Evolutionary conservation across 225 moss, liverwort and hornwort species (phyloP).

Genomic region (Bryoerythrophyllum caledonicum): DNA sequence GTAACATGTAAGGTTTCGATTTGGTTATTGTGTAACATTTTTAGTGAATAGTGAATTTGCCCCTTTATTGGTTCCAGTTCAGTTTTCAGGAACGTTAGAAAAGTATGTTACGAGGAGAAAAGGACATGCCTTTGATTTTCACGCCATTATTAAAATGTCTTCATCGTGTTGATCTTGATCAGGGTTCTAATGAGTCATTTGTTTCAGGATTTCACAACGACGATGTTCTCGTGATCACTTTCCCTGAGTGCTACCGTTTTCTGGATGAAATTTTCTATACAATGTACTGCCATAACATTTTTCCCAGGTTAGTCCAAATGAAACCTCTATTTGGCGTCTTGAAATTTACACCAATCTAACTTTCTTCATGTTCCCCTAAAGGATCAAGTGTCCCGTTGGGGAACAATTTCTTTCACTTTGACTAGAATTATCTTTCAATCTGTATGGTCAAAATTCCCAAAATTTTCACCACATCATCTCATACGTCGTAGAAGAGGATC

Average conservation of each 20-base stretch:
- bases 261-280: too few species aligned
- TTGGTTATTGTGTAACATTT: conserved; percentile 60
- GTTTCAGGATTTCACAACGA: not conserved
- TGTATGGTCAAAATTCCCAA: too few species aligned
- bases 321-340: too few species aligned
- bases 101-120: conserved; percentile 19
- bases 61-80: conserved; percentile 50
- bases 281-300: too few species aligned
- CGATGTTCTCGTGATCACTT: not conserved
- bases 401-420: too few species aligned
- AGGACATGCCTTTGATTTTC: conserved; percentile 38
- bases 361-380: too few species aligned
- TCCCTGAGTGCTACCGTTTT: not conserved
- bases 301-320: too few species aligned
- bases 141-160: conserved; percentile 32
- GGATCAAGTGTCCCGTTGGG: too few species aligned
- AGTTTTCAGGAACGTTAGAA: conserved; percentile 31
- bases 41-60: conserved; percentile 54
- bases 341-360: too few species aligned
- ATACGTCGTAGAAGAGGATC: too few species aligned
- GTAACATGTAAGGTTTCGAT: conserved; percentile 47
- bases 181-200: not conserved
- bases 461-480: too few species aligned
- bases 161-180: conserved; percentile 15
- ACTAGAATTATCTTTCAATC: too few species aligned